Evolutionary conservation across 352 stramenopile genomes (phyloP).

Genomic region (Phytophthora idaei): DNA sequence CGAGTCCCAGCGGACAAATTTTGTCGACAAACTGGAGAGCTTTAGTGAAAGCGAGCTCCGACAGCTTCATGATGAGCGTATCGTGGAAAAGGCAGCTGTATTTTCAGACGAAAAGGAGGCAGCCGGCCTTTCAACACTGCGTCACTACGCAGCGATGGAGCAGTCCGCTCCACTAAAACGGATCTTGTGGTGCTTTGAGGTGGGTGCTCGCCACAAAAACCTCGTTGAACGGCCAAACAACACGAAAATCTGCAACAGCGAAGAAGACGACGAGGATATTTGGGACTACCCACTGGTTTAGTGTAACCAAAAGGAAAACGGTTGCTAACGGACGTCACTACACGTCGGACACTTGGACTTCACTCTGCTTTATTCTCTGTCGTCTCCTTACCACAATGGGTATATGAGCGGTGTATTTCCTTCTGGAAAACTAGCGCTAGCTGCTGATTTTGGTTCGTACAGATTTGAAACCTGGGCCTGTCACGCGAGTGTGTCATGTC

Average conservation of each 20-base stretch:
- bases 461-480: slow-evolving; percentile 53
- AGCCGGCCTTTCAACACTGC: slow-evolving; percentile 47
- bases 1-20: slow-evolving; percentile 59
- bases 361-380: not conserved
- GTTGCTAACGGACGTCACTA: slow-evolving; percentile 10
- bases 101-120: slow-evolving; percentile 35
- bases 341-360: not conserved
- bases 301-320: slow-evolving; percentile 18
- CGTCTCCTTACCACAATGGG: slow-evolving; percentile 1
- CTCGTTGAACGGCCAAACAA: slow-evolving; percentile 28
- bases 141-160: slow-evolving; percentile 57
- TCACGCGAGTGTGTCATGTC: slow-evolving; percentile 82
- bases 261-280: slow-evolving; percentile 55
- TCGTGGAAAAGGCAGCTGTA: slow-evolving; percentile 40
- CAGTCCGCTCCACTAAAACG: slow-evolving; percentile 60
- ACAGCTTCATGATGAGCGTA: slow-evolving; percentile 41
- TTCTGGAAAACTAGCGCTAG: not conserved
- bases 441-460: not conserved
- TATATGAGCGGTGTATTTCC: not conserved
- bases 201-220: slow-evolving; percentile 31
- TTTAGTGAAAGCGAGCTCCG: slow-evolving; percentile 63
- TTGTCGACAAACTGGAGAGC: slow-evolving; percentile 67
- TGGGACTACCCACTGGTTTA: slow-evolving; percentile 68
- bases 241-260: slow-evolving; percentile 9
- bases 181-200: slow-evolving; percentile 68